Percentiles rank a stretch among this genome's conserved stretches.
phyloP scores from a whole-genome alignment of 768 basidiomycete species.

The Hortiboletus campestris region DNA sequence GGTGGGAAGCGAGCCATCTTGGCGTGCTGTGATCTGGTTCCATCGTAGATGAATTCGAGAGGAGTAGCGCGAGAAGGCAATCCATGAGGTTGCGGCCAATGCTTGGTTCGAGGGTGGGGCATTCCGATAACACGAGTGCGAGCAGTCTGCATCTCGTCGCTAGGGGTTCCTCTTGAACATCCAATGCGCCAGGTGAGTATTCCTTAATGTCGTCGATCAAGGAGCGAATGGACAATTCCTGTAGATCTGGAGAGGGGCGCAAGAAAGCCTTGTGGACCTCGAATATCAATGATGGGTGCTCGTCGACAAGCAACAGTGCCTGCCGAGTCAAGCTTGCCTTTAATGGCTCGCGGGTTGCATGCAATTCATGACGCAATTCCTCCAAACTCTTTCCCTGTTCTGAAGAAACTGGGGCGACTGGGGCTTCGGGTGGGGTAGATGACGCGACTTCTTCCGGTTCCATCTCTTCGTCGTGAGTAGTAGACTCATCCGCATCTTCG shows the following conservation, averaged over 20 bases:
- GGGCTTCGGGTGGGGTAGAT: slow-evolving; percentile 15
- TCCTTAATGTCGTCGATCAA: slow-evolving; percentile 76
- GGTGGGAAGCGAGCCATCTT: slow-evolving; percentile 83
- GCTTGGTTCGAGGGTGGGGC: slow-evolving; percentile 54
- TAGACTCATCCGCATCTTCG: slow-evolving; percentile 23
- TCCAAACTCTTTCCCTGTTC: slow-evolving; percentile 47
- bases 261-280: slow-evolving; percentile 84
- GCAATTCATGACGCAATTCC: slow-evolving; percentile 64
- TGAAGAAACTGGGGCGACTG: slow-evolving; percentile 9
- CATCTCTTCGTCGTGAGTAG: slow-evolving; percentile 29
- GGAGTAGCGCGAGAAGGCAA: slow-evolving; percentile 61
- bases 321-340: slow-evolving; percentile 62
- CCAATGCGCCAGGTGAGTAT: slow-evolving; percentile 63
- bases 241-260: slow-evolving; percentile 55
- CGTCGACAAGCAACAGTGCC: slow-evolving; percentile 79
- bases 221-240: slow-evolving; percentile 62
- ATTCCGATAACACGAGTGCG: slow-evolving; percentile 79
- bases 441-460: slow-evolving; percentile 21
- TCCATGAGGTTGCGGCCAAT: slow-evolving; percentile 65
- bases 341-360: slow-evolving; percentile 62
- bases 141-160: slow-evolving; percentile 83
- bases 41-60: slow-evolving; percentile 50
- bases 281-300: slow-evolving; percentile 84
- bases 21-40: slow-evolving; percentile 60
- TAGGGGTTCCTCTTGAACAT: slow-evolving; percentile 71